Evolutionary conservation across 129 eudicot species (phyloP).

Genomic region (Flaveria trinervia): DNA sequence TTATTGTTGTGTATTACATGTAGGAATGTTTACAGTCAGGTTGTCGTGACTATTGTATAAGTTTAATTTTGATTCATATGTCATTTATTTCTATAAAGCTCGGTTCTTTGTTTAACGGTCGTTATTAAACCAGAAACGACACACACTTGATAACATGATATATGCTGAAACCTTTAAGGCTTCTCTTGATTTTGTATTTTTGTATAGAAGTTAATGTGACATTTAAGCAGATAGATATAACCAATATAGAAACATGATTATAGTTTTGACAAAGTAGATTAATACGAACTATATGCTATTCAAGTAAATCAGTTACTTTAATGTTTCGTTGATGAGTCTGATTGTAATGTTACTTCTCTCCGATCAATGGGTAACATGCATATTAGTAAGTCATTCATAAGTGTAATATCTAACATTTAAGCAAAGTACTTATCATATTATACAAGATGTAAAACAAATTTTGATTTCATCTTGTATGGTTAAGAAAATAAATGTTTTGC

Average conservation of each 20-base stretch:
- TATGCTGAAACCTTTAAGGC: not conserved
- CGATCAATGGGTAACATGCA: not conserved
- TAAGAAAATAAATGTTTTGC: not conserved
- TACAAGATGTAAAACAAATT: not conserved
- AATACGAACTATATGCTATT: constrained; percentile 3
- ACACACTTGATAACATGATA: not conserved
- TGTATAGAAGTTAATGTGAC: not conserved
- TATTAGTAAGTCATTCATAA: not conserved
- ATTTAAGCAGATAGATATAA: not conserved
- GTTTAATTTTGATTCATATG: not conserved
- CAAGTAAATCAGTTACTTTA: not conserved
- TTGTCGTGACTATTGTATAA: not conserved
- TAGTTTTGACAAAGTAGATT: constrained; percentile 14
- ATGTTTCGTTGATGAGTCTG: not conserved
- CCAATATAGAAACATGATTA: not conserved
- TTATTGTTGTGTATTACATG: not conserved
- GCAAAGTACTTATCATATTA: not conserved
- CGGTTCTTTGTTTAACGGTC: no score
- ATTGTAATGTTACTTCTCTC: constrained; percentile 1
- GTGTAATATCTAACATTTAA: not conserved
- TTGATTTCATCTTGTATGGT: not conserved
- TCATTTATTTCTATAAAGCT: not conserved
- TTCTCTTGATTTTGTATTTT: not conserved
- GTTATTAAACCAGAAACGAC: no score
- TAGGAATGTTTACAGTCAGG: not conserved